Conservation (phyloP, 2,329 filamentous ascomycete species). For the Xylaria hypoxylon region DNA sequence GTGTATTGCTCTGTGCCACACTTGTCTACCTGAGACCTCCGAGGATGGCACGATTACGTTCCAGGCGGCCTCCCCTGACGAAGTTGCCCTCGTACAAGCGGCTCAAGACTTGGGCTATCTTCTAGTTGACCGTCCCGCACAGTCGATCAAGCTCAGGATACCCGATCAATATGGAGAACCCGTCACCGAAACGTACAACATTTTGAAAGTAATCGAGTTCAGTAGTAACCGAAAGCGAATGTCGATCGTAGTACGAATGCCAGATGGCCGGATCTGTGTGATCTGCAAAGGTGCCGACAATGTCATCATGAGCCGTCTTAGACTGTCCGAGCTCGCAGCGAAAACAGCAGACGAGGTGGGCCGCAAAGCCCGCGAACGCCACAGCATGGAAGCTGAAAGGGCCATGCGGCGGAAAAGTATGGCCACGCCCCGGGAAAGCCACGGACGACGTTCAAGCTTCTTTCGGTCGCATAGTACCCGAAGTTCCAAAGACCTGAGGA, state of each 20-base stretch:
- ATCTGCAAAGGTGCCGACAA: slow-evolving; percentile 94
- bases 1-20: slow-evolving; percentile 88
- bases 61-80: slow-evolving; percentile 91
- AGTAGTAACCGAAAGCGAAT: slow-evolving; percentile 90
- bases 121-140: slow-evolving; percentile 77
- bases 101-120: slow-evolving; percentile 87
- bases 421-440: slow-evolving; percentile 55
- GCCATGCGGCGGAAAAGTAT: slow-evolving; percentile 46
- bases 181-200: slow-evolving; percentile 75
- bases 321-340: slow-evolving; percentile 76
- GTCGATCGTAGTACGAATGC: slow-evolving; percentile 87
- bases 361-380: slow-evolving; percentile 71
- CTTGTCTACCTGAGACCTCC: slow-evolving; percentile 85
- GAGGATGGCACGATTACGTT: slow-evolving; percentile 79
- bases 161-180: slow-evolving; percentile 52
- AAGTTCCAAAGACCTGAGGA: slow-evolving; percentile 49
- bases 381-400: slow-evolving; percentile 58
- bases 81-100: slow-evolving; percentile 85
- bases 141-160: slow-evolving; percentile 69
- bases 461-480: slow-evolving; percentile 51
- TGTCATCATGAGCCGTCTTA: slow-evolving; percentile 80
- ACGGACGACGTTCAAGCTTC: slow-evolving; percentile 53
- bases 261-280: slow-evolving; percentile 82
- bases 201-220: slow-evolving; percentile 90
- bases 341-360: slow-evolving; percentile 78